phyloP scores from a whole-genome alignment of 192 early-diverging fungal species.

The Coemansia sp. region DNA sequence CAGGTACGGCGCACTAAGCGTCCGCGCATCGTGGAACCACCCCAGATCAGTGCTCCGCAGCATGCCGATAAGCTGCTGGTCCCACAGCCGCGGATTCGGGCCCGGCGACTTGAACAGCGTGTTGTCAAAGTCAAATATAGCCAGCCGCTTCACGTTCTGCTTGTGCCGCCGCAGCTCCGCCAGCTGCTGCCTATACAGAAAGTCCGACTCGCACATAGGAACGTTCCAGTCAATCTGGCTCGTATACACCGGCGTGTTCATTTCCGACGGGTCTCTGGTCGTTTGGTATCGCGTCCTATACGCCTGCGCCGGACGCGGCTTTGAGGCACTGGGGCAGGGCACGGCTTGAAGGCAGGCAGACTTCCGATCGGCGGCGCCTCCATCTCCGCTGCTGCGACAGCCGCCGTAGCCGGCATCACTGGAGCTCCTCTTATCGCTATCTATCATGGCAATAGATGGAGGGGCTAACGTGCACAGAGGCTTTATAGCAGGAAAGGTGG shows the following conservation, averaged over 20 bases:
- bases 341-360: no score
- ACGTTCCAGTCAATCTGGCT: slow-evolving; percentile 34
- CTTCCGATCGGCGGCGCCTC: no score
- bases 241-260: slow-evolving; percentile 13
- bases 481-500: no score
- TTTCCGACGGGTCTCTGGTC: not conserved
- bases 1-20: slow-evolving; percentile 46
- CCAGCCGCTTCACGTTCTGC: slow-evolving; percentile 19
- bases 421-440: no score
- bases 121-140: slow-evolving; percentile 64
- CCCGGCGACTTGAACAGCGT: slow-evolving; percentile 59
- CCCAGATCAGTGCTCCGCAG: slow-evolving; percentile 53
- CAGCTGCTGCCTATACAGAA: slow-evolving; percentile 41
- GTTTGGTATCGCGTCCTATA: not conserved
- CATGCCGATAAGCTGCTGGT: slow-evolving; percentile 48
- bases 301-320: no score
- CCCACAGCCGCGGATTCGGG: slow-evolving; percentile 58
- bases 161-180: slow-evolving; percentile 24
- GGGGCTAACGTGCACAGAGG: no score
- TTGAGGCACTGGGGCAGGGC: no score
- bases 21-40: slow-evolving; percentile 58
- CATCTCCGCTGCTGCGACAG: no score
- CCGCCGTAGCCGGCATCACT: no score
- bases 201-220: slow-evolving; percentile 28
- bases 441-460: no score